Base-by-base conservation (phyloP, 75 land plant genomes). In the Cupressus sempervirens region DNA sequence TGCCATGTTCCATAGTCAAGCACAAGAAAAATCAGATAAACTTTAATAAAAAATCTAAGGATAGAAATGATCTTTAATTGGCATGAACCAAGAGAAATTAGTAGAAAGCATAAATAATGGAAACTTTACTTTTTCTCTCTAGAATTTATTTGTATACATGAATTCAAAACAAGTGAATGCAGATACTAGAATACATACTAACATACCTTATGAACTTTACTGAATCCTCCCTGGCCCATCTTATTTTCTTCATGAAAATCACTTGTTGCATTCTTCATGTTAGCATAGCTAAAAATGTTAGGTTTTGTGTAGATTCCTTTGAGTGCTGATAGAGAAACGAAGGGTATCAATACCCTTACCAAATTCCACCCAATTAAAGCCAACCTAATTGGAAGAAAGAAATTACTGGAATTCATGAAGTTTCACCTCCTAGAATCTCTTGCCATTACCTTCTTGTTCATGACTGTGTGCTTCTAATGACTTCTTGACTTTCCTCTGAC, bases 221-320 rank as follows among this genome's bases (percentile, higher is more conserved):
- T 87, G 48, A 70, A 86, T 73, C 76, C 81, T 45, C 87, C 87
- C 34, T 86, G 75, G 14, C 87, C 87, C 35, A 86, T 38, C 75
- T 73, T 86, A 10, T 86, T 85, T 65, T 86, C 76, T 85, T 38
- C 36, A 73, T 46, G 45, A 40, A 86, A 86, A 46, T 86, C 84
- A 50, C 87, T 35, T 20, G 87, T 86, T 23, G 53, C 81, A 53
- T 12, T 34, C 79, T 41, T 89, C 62, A 91, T 81, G 67, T 89
- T 89, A 12, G 83, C 65, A 74, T 89, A 91, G 38, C 86, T 89
- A 80, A 89, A 89, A 36, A 86, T 89, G 85, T 89, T 76, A 16
- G 89, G 87, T 82, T 58, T 84, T 20, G 88, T 38, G 56, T 82
- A 86, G 4, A 88, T 79, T 32, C 86, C 88, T 11, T 86, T 32